These are phyloP conservation scores for Candida ipomoeae DNA, from an alignment of 805 yeast species.

Conservation along the genomic window DNA sequence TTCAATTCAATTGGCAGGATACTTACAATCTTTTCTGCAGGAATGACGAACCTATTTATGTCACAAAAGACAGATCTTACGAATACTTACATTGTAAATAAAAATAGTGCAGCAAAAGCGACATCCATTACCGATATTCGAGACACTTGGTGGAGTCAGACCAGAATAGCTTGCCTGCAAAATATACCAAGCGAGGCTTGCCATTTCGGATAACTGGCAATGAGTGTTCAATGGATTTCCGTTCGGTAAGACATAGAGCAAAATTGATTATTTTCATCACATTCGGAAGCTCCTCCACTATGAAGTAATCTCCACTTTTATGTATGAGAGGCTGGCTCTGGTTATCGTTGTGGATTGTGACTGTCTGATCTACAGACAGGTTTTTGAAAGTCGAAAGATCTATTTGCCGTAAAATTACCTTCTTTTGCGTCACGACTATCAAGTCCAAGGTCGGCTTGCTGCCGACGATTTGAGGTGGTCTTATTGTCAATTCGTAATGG, in stretches of 20 bases:
- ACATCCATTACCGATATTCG: not conserved
- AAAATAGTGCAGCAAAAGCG: not conserved
- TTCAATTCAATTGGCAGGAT: not conserved
- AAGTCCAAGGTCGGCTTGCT: not conserved
- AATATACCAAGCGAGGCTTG: constrained; percentile 1
- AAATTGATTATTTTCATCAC: constrained; percentile 7
- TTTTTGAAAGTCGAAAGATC: not conserved
- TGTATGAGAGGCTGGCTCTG: constrained; percentile 13
- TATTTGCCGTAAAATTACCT: constrained; percentile 6
- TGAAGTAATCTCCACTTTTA: constrained; percentile 5
- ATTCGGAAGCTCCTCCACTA: constrained; percentile 13
- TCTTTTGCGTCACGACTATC: constrained; percentile 7
- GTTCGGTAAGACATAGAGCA: not conserved
- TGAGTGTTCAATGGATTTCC: not conserved
- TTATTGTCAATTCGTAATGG: not conserved
- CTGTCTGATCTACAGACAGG: not conserved
- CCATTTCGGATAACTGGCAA: not conserved
- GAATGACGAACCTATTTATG: not conserved
- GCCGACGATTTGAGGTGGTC: not conserved
- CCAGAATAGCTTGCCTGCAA: not conserved
- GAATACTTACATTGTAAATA: not conserved
- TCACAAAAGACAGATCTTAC: not conserved
- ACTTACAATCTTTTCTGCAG: not conserved
- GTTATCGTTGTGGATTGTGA: constrained; percentile 13
- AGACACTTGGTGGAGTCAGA: not conserved